Percentiles rank a stretch among this genome's conserved stretches.
phyloP scores from a whole-genome alignment of 2,329 filamentous ascomycete species.

The Epichloe typhina region DNA sequence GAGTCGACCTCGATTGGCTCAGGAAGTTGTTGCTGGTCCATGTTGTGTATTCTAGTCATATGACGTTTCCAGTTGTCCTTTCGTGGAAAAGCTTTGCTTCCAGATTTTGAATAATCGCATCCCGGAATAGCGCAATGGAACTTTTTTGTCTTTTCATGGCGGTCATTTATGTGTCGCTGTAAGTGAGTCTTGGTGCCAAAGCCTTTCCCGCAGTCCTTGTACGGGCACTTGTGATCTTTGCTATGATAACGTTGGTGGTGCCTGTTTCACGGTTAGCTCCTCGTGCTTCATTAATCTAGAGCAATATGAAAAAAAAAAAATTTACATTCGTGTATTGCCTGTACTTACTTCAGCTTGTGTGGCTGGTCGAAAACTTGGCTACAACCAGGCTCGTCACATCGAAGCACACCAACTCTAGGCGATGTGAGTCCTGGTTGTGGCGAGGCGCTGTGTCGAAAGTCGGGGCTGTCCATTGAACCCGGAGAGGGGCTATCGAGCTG shows the following conservation, averaged over 20 bases:
- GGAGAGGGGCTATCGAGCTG: slow-evolving; percentile 30
- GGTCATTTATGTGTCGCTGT: slow-evolving; percentile 48
- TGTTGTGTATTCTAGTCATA: slow-evolving; percentile 45
- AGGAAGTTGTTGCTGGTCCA: slow-evolving; percentile 26
- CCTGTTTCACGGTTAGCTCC: slow-evolving; percentile 17
- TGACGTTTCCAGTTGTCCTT: slow-evolving; percentile 52
- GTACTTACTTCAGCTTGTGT: slow-evolving; percentile 42
- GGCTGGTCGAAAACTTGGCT: slow-evolving; percentile 39
- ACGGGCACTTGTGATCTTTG: slow-evolving; percentile 43
- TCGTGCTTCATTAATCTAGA: not conserved
- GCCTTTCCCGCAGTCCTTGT: slow-evolving; percentile 37
- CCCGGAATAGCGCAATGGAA: slow-evolving; percentile 42
- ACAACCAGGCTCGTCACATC: slow-evolving; percentile 25
- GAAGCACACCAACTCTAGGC: slow-evolving; percentile 17
- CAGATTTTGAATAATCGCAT: slow-evolving; percentile 42
- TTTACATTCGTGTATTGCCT: slow-evolving; percentile 8
- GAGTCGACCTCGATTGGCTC: slow-evolving; percentile 29
- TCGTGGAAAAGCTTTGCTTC: slow-evolving; percentile 45
- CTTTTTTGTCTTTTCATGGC: slow-evolving; percentile 45
- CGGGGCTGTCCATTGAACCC: slow-evolving; percentile 22
- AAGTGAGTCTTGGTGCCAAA: slow-evolving; percentile 51
- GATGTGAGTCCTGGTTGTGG: slow-evolving; percentile 18
- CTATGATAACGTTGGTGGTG: slow-evolving; percentile 50
- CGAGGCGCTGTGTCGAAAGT: slow-evolving; percentile 24
- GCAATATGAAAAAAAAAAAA: not conserved